Evolutionary conservation across 106 monocot species (phyloP), one percentile per base, ranked within the genome.

Genomic region (Posidonia australis): DNA sequence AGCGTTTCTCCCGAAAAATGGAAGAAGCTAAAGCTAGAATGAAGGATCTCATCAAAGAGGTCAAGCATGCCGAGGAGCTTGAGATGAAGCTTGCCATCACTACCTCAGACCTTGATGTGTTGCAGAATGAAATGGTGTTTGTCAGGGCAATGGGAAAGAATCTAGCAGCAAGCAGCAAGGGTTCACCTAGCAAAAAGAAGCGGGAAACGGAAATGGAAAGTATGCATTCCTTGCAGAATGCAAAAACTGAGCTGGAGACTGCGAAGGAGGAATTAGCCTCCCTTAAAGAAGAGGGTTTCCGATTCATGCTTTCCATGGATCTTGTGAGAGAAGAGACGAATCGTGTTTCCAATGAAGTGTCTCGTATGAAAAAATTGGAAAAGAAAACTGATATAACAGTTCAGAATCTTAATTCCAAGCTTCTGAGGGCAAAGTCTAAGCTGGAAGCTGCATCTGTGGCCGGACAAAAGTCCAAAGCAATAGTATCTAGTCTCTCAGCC

Each of bases 251-350:
- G 36, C 29, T 94, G 30, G 46, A 65, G 58, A 66, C 68, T 16
- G 78, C 78, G 1, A 90, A 83, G 63, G 70, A 75, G 31, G 84
- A 85, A 49, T 57, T 87, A 67, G 78, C 42, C 7, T 62, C n/a
- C 2, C 63, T 80, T 44, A 81, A 85, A 57, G 87, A 84, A 20
- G 84, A 84, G 21, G 78, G 82, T 0, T 90, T 96, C 68, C 72
- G 69, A 63, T 71, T 68, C 70, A 87, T 90, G 96, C 19, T 69
- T 18, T 76, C 84, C 0, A 87, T 90, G 90, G 90, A 96, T 66
- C 55, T 66, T 22, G 65, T 75, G 5, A 76, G 96, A 29, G 51
- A 63, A 2, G 84, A 90, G 77, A 54, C 82, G 44, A 48, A 49
- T 14, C 49, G 60, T 0, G 36, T 83, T 12, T 19, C 61, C 16